Conservation (phyloP, 78 protist genomes). For the Polysphondylium violaceum region DNA sequence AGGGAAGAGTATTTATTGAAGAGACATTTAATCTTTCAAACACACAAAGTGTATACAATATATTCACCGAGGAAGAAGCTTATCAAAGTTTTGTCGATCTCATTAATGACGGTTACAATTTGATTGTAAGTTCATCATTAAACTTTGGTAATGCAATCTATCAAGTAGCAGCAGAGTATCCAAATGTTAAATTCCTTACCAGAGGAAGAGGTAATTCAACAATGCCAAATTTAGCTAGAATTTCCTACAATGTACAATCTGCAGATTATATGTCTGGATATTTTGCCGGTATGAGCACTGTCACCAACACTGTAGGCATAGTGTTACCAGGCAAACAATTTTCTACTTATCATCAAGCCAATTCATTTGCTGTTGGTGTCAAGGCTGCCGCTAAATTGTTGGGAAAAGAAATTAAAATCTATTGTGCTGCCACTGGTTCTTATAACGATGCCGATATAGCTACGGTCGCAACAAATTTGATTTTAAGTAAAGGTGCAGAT, state of each 20-base stretch:
- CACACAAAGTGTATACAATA: background rate
- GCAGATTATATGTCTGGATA: constrained; percentile 16
- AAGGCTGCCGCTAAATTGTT: background rate
- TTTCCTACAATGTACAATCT: background rate
- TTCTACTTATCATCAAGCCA: background rate
- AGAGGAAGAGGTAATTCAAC: constrained; percentile 25
- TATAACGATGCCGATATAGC: constrained; percentile 6
- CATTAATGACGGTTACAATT: background rate
- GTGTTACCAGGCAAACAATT: constrained; percentile 7
- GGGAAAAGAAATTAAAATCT: background rate
- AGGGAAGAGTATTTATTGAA: background rate
- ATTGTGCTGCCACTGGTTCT: constrained; percentile 3
- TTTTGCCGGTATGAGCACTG: constrained; percentile 9
- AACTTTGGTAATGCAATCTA: background rate
- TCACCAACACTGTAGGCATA: background rate
- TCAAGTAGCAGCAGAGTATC: background rate
- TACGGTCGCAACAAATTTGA: constrained; percentile 5
- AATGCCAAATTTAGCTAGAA: background rate
- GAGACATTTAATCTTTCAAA: background rate
- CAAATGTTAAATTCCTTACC: constrained; percentile 6
- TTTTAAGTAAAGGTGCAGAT: constrained; percentile 22
- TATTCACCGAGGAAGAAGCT: background rate
- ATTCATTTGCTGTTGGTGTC: constrained; percentile 14
- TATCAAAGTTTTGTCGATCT: background rate
- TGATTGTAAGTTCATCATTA: constrained; percentile 16